Conservation (phyloP, 352 stramenopile species). For the Phytophthora pisi region DNA sequence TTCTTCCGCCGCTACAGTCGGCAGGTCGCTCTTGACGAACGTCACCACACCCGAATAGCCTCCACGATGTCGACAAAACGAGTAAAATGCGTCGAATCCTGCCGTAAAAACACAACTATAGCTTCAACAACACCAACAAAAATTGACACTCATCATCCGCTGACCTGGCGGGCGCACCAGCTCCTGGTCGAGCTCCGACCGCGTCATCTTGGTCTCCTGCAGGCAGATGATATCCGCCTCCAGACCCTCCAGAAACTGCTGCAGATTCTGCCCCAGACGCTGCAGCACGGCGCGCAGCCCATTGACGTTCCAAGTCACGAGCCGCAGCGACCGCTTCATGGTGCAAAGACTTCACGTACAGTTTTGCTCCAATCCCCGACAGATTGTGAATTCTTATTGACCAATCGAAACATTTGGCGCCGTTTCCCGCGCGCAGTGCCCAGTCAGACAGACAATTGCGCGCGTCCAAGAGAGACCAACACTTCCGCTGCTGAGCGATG, state of each 20-base stretch:
- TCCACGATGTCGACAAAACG: constrained; percentile 65
- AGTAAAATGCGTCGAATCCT: constrained; percentile 88
- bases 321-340: constrained; percentile 37
- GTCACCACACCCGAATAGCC: constrained; percentile 87
- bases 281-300: constrained; percentile 79
- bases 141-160: neutral
- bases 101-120: neutral
- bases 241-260: constrained; percentile 58
- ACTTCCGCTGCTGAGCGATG: constrained; percentile 30
- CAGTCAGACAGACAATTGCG: constrained; percentile 21
- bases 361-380: constrained; percentile 19
- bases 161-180: constrained; percentile 66
- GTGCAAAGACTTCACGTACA: neutral
- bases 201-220: constrained; percentile 89
- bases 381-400: constrained; percentile 7
- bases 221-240: constrained; percentile 81
- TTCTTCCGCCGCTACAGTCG: constrained; percentile 72
- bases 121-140: neutral
- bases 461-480: neutral
- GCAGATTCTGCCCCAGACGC: constrained; percentile 53
- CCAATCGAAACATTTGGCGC: constrained; percentile 50
- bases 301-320: constrained; percentile 91
- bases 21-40: constrained; percentile 57
- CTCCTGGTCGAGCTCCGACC: constrained; percentile 80
- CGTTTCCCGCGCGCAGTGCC: constrained; percentile 28